Evolutionary conservation across 2,329 filamentous ascomycete species (phyloP).

Genomic region (Rugonectria rugulosa): DNA sequence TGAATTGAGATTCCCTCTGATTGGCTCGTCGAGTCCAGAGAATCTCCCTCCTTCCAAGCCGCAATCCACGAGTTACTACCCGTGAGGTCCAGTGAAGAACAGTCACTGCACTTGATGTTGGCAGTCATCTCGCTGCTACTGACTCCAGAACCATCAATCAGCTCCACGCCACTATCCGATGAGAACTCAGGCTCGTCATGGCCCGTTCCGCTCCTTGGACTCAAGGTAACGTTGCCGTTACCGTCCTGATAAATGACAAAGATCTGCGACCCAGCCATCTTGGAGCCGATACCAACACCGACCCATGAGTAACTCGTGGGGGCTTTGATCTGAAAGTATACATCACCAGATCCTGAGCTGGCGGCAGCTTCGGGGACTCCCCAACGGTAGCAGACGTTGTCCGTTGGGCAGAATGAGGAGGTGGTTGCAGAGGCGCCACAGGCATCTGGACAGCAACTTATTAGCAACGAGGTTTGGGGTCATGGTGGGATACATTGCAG

Average conservation of each 20-base stretch:
- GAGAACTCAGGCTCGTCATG: slow-evolving; percentile 58
- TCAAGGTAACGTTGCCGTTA: slow-evolving; percentile 66
- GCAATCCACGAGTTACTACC: slow-evolving; percentile 58
- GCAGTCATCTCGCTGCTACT: slow-evolving; percentile 61
- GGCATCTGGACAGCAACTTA: slow-evolving; percentile 28
- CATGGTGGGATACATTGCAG: not conserved
- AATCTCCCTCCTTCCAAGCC: slow-evolving; percentile 58
- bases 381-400: slow-evolving; percentile 62
- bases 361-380: slow-evolving; percentile 61
- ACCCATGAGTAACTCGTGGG: slow-evolving; percentile 64
- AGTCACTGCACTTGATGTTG: slow-evolving; percentile 65
- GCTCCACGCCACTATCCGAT: slow-evolving; percentile 52
- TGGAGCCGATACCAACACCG: slow-evolving; percentile 61
- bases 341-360: slow-evolving; percentile 57
- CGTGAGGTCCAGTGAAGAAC: slow-evolving; percentile 54
- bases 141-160: slow-evolving; percentile 68
- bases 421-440: slow-evolving; percentile 35
- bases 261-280: slow-evolving; percentile 66
- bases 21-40: slow-evolving; percentile 53
- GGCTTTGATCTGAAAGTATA: slow-evolving; percentile 68
- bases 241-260: slow-evolving; percentile 70
- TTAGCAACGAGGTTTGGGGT: slow-evolving; percentile 11
- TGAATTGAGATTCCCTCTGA: slow-evolving; percentile 55
- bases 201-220: slow-evolving; percentile 58
- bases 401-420: slow-evolving; percentile 50